phyloP scores from a whole-genome alignment of 108 stramenopile genomes.

The Fistulifera pelliculosa region DNA sequence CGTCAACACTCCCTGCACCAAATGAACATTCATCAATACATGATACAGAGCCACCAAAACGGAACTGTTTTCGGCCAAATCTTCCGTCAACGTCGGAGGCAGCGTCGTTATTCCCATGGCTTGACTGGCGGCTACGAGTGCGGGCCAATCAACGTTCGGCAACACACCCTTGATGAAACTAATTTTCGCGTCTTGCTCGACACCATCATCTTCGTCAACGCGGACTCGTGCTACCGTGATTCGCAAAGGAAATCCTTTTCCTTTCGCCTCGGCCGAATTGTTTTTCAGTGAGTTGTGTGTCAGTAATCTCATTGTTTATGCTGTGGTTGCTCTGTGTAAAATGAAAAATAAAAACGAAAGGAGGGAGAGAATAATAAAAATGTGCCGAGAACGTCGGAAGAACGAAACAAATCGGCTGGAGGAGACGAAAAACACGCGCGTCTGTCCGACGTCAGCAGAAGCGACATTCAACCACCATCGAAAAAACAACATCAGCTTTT shows the following conservation, averaged over 20 bases:
- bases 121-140: slow-evolving; percentile 39
- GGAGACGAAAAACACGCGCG: too few species aligned
- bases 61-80: slow-evolving; percentile 59
- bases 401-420: too few species aligned
- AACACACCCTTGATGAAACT: slow-evolving; percentile 69
- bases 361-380: too few species aligned
- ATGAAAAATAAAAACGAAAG: too few species aligned
- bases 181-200: slow-evolving; percentile 38
- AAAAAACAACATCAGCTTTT: too few species aligned
- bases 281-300: slow-evolving; percentile 88
- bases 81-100: slow-evolving; percentile 64
- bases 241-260: slow-evolving; percentile 57
- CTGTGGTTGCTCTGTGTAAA: neutral
- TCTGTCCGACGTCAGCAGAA: too few species aligned
- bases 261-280: slow-evolving; percentile 67
- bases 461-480: too few species aligned
- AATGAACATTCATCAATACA: slow-evolving; percentile 91
- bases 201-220: slow-evolving; percentile 47
- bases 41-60: slow-evolving; percentile 86
- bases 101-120: slow-evolving; percentile 65
- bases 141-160: slow-evolving; percentile 55
- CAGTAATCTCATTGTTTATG: slow-evolving; percentile 65
- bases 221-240: slow-evolving; percentile 79
- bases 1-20: slow-evolving; percentile 85
- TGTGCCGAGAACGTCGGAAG: too few species aligned